Conservation (phyloP, 805 yeast genomes). For the Starmerella bombi region DNA sequence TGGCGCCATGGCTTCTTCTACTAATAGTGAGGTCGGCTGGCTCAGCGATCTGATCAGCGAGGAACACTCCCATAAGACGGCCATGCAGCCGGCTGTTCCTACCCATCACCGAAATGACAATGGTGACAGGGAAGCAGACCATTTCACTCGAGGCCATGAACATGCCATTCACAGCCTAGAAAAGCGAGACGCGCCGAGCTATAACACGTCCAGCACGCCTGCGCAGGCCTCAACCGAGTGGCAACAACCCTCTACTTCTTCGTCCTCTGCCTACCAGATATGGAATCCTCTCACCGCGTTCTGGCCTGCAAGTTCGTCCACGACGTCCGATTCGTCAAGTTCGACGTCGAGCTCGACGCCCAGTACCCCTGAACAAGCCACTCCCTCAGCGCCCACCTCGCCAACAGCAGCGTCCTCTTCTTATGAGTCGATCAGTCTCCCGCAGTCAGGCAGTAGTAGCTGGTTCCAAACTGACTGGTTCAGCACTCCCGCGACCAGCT, state of each 20-base stretch:
- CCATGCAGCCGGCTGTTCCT: background rate
- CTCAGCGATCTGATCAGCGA: background rate
- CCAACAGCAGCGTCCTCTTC: too few species aligned
- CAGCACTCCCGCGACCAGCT: background rate
- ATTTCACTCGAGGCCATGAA: background rate
- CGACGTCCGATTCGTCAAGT: background rate
- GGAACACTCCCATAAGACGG: background rate
- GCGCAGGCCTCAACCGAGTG: background rate
- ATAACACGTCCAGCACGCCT: conserved; percentile 2
- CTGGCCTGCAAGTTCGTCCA: background rate
- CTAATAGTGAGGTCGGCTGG: background rate
- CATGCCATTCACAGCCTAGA: too few species aligned
- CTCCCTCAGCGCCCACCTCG: background rate
- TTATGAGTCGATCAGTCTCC: background rate
- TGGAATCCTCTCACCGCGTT: background rate
- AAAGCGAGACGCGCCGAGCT: background rate
- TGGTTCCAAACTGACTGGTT: background rate
- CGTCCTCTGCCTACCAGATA: background rate
- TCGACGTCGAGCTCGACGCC: background rate
- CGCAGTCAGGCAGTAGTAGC: background rate
- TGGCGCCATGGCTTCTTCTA: background rate
- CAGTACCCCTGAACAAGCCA: background rate
- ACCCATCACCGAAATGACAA: background rate
- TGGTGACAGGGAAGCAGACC: too few species aligned
- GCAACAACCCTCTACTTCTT: background rate